phyloP scores from a whole-genome alignment of 1,284 basidiomycete species.

The Ceratobasidium sp. region DNA sequence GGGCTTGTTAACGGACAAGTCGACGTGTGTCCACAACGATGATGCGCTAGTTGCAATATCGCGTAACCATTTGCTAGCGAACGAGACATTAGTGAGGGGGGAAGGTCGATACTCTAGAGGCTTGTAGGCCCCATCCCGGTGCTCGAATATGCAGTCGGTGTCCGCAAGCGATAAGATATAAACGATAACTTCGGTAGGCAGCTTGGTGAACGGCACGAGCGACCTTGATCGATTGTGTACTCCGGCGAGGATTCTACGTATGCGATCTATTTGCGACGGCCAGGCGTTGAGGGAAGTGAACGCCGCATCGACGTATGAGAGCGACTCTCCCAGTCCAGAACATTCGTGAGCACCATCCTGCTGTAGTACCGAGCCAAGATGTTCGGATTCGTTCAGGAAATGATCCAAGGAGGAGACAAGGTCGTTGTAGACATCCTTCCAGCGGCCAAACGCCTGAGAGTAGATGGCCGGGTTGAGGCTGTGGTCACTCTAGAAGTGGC shows the following conservation, averaged over 20 bases:
- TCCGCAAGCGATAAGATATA: not conserved
- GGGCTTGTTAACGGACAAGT: not conserved
- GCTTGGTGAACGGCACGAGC: slow-evolving; percentile 4
- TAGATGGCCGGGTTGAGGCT: not conserved
- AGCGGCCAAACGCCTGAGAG: not conserved
- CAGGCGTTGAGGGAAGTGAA: not conserved
- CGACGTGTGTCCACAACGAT: slow-evolving; percentile 10
- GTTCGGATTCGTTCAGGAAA: not conserved
- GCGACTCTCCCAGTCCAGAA: not conserved
- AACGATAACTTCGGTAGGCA: not conserved
- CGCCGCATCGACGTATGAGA: not conserved
- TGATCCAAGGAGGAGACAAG: not conserved
- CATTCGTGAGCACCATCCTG: not conserved
- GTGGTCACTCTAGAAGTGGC: not conserved
- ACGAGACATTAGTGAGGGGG: not conserved
- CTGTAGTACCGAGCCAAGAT: not conserved
- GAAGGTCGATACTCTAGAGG: not conserved
- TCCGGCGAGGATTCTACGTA: not conserved
- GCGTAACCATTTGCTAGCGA: not conserved
- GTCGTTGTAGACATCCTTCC: not conserved
- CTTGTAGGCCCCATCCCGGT: not conserved
- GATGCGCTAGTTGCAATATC: not conserved
- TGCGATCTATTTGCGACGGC: not conserved
- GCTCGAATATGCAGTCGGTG: not conserved
- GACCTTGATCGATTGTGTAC: not conserved